Base-by-base conservation (phyloP, 345 rosid genomes). In the Gossypium australe region DNA sequence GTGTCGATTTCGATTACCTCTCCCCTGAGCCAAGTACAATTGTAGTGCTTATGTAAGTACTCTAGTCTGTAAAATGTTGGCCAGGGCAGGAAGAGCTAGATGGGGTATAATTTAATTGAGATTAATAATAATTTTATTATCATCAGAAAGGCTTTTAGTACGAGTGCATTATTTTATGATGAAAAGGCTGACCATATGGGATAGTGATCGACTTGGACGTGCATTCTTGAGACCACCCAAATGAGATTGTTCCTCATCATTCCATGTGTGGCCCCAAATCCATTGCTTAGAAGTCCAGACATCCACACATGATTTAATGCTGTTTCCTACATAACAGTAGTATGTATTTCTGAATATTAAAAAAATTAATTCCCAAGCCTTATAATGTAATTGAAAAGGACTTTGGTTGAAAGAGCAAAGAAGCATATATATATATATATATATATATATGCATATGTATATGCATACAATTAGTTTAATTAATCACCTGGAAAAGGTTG, bases 231-330 rank as follows among this genome's bases (percentile, higher is more conserved):
- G 68, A 90, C 90, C 51, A 90, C 92, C 94, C 94, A 88, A 20
- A 88, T 88, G 80, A 90, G 94, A 79, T 83, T 85, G 81, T 88
- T 86, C 80, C 51, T 86, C 82, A 83, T 74, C 92, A 88, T 90
- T 56, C 87, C 90, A 75, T 87, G 92, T 7, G 94, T 88, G 16
- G 94, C 88, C 11, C 92, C 94, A 27, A 90, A 88, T 49, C 94
- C 94, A 77, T 90, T 85, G 76, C 90, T 80, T 20, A 90, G 84
- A 47, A 90, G 87, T 63, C 94, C 94, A 7, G 94, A 90, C 88
- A 90, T 83, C 94, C 94, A 90, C 13, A 90, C 92, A 69, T 90
- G 92, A 76, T 90, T 90, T 77, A 90, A 58, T 59, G 94, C 92
- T 2, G 92, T 85, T 84, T 88, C 94, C 90, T 90, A 71, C 71